phyloP scores from a whole-genome alignment of 2,329 filamentous ascomycete species.

The Aureobasidium sp. region DNA sequence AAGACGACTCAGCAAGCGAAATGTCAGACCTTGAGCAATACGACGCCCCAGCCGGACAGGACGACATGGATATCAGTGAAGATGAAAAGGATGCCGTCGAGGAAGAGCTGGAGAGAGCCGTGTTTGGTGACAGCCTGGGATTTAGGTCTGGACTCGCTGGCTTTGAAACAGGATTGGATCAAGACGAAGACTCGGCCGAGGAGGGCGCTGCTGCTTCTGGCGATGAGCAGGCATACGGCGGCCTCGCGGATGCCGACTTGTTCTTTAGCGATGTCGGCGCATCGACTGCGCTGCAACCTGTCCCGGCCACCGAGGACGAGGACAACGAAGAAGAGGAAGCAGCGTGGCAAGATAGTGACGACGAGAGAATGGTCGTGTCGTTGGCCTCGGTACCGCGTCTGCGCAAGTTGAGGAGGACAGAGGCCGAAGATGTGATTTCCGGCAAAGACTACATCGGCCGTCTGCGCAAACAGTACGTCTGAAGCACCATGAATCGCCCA shows the following conservation, averaged over 20 bases:
- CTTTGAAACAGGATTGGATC: constrained; percentile 43
- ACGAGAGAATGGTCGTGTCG: constrained; percentile 79
- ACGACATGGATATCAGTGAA: constrained; percentile 22
- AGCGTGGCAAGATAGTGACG: constrained; percentile 93
- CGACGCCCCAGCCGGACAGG: constrained; percentile 9
- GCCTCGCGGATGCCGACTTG: constrained; percentile 65
- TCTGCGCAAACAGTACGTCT: constrained; percentile 59
- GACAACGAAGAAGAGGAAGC: constrained; percentile 41
- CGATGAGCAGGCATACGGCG: constrained; percentile 41
- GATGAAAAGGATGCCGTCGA: constrained; percentile 72
- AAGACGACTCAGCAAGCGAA: constrained; percentile 14
- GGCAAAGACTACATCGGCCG: constrained; percentile 79
- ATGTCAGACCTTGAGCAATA: constrained; percentile 14
- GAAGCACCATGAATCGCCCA: not conserved
- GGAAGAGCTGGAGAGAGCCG: constrained; percentile 66
- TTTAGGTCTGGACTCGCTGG: constrained; percentile 69
- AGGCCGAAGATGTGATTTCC: constrained; percentile 77
- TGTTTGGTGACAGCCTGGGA: constrained; percentile 79
- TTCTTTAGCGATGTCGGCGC: constrained; percentile 74
- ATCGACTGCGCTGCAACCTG: constrained; percentile 33
- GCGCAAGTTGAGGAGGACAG: constrained; percentile 73
- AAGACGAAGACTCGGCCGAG: constrained; percentile 36
- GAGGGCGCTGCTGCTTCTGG: constrained; percentile 20
- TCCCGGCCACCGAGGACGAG: constrained; percentile 34
- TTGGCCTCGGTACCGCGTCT: constrained; percentile 67